Evolutionary conservation across 805 yeast genomes (phyloP), one percentile per base, ranked within the genome.

Genomic region (Sungouiozyma ichnusensis): DNA sequence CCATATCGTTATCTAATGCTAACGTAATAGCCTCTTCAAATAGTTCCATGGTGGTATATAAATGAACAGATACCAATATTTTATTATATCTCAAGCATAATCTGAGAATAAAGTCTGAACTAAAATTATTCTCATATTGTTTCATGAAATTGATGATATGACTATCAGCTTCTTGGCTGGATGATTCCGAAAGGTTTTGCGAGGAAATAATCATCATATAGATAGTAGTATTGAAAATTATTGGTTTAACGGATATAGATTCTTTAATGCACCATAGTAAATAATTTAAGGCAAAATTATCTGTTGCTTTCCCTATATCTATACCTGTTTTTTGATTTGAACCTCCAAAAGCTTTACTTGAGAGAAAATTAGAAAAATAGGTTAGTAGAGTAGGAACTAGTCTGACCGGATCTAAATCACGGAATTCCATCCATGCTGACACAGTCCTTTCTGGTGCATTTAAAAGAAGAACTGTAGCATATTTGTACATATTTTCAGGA

Each of bases 11-110:
- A 3, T 74, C 70, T 37, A 92, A 64, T 0, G 96, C 90, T 42
- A 92, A 58, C 38, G 70, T 69, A 31, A 88, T 76, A 0, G 97
- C 97, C 41, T 84, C 87, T 46, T 86, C 94, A 54, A 72, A 84
- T 37, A 83, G 68, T 3, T 71, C 75, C 60, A 85, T 62, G 39
- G 74, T 67, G 1, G 92, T 74, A 51, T 82, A 77, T n/a, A 92
- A 71, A 44, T 74, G 71, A 8, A 86, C 77, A 1, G 95, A 87
- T 1, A 88, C 73, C 45, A 75, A 75, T 39, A 70, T 66, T 44
- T 75, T 77, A 9, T 73, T 59, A 53, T 73, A 72, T 43, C 71
- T 73, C 39, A 83, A 68, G 51, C 94, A 83, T 24, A 87, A 57
- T 42, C 97, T 67, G 27, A 92, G 59, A 3, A 88, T 73, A 50